These are phyloP conservation scores for Erodium texanum DNA, from an alignment of 441 rosid species.

Conservation along the genomic window DNA sequence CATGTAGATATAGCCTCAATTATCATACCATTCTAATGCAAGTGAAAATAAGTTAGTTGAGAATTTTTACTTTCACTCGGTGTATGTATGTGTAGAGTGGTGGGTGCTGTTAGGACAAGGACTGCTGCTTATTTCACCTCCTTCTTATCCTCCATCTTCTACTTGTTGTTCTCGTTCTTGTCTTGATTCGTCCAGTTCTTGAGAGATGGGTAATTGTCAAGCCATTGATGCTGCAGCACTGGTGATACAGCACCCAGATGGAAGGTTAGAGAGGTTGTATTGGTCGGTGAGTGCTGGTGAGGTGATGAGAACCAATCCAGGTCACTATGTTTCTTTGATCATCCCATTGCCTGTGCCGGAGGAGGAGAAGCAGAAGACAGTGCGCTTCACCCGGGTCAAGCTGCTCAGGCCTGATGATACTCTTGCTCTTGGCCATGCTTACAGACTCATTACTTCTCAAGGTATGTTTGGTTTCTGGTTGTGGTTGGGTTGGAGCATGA, in stretches of 20 bases:
- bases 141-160: conserved; percentile 7
- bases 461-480: conserved; percentile 30
- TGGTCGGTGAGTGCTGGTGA: conserved; percentile 63
- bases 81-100: conserved; percentile 14
- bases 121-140: conserved; percentile 15
- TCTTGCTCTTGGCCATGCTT: conserved; percentile 89
- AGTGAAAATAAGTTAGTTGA: not conserved
- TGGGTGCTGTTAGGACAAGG: conserved; percentile 39
- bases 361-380: conserved; percentile 30
- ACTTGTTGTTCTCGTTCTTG: not conserved
- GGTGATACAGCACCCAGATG: conserved; percentile 80
- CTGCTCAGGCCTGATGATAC: conserved; percentile 76
- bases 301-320: conserved; percentile 76
- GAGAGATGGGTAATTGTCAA: conserved; percentile 84
- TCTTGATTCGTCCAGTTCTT: not conserved
- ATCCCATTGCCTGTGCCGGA: conserved; percentile 54
- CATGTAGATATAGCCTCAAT: not conserved
- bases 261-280: conserved; percentile 69
- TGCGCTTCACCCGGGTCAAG: conserved; percentile 81
- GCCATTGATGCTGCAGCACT: conserved; percentile 91
- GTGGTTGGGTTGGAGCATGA: not conserved
- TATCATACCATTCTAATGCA: no score
- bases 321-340: conserved; percentile 85
- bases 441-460: conserved; percentile 81
- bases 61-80: not conserved